Evolutionary conservation across 352 stramenopile species (phyloP).

Genomic region (Phytophthora pini): DNA sequence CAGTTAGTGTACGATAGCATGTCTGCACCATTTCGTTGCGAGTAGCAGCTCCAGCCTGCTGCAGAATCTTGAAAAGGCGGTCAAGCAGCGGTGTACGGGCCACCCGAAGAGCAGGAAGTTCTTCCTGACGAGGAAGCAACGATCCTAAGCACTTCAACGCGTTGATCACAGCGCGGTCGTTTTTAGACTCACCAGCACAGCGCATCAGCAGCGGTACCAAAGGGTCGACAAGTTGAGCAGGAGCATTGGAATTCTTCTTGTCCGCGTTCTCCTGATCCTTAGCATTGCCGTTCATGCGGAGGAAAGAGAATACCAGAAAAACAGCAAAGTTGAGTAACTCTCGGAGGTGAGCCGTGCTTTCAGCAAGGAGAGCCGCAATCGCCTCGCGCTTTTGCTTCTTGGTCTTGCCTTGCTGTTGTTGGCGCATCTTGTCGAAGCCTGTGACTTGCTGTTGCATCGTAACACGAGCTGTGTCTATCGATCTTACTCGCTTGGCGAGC

Average conservation of each 20-base stretch:
- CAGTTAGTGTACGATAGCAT: conserved; percentile 94
- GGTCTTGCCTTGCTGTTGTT: conserved; percentile 43
- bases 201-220: conserved; percentile 93
- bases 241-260: conserved; percentile 31
- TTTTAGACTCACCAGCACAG: conserved; percentile 91
- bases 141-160: conserved; percentile 94
- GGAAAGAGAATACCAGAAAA: conserved; percentile 80
- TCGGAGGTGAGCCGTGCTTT: conserved; percentile 71
- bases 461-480: conserved; percentile 60
- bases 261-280: conserved; percentile 23
- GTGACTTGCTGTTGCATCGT: conserved; percentile 77
- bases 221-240: conserved; percentile 87
- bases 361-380: conserved; percentile 30
- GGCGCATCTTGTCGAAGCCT: conserved; percentile 72
- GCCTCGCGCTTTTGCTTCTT: conserved; percentile 57
- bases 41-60: conserved; percentile 89
- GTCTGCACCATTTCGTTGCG: conserved; percentile 96
- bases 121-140: conserved; percentile 81
- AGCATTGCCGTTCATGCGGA: conserved; percentile 43
- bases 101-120: conserved; percentile 90
- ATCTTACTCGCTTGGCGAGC: conserved; percentile 62
- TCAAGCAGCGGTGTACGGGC: conserved; percentile 85
- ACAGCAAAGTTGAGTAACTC: conserved; percentile 89
- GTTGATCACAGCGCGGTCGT: conserved; percentile 92
- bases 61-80: conserved; percentile 93